A percentile compares a stretch with the other conserved stretches of the same genome.
Evolutionary conservation across 805 yeast genomes (phyloP).

Genomic region (Kluyveromyces starmeri): DNA sequence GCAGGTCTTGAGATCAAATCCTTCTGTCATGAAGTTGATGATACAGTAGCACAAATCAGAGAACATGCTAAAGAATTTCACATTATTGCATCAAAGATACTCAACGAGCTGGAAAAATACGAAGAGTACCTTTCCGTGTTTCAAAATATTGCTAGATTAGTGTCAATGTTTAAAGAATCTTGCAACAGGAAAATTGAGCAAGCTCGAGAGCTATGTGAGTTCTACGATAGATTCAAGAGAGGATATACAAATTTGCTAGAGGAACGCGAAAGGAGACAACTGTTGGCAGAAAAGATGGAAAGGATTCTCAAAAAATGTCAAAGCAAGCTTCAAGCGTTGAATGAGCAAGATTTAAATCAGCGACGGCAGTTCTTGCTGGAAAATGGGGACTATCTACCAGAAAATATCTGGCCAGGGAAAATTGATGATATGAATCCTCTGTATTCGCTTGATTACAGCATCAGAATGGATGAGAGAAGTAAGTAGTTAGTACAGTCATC

Average conservation of each 20-base stretch:
- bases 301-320: constrained; percentile 35
- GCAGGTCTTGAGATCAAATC: constrained; percentile 26
- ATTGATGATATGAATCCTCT: constrained; percentile 27
- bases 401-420: constrained; percentile 41
- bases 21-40: constrained; percentile 20
- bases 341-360: constrained; percentile 35
- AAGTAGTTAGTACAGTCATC: neutral
- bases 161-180: constrained; percentile 26
- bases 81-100: constrained; percentile 9
- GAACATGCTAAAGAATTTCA: constrained; percentile 12
- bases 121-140: constrained; percentile 25
- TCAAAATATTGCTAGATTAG: constrained; percentile 24
- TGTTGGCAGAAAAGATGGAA: constrained; percentile 34
- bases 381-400: constrained; percentile 51
- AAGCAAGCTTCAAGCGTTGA: constrained; percentile 30
- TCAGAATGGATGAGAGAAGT: too few relatives aligned
- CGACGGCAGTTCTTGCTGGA: constrained; percentile 37
- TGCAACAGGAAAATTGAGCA: constrained; percentile 21
- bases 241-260: constrained; percentile 44
- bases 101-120: constrained; percentile 20
- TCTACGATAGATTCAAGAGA: constrained; percentile 41
- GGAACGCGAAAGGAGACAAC: constrained; percentile 45
- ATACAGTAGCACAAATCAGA: constrained; percentile 21
- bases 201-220: constrained; percentile 33
- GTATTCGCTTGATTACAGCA: constrained; percentile 19